phyloP scores from a whole-genome alignment of 1,284 basidiomycete species.

The Cryptococcus floricola region DNA sequence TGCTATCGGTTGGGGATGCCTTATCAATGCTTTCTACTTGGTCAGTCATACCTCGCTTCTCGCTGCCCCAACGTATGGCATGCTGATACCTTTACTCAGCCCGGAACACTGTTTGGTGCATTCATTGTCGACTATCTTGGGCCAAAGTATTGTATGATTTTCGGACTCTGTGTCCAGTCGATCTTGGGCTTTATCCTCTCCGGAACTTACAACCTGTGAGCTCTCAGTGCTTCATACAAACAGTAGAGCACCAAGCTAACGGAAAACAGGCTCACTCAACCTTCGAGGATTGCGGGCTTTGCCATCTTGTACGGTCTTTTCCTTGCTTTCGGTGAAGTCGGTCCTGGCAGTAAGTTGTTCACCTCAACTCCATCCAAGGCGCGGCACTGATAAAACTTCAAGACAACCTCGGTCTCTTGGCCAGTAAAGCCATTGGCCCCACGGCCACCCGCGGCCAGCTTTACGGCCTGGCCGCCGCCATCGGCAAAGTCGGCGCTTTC shows the following conservation, averaged over 20 bases:
- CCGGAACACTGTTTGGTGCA: constrained; percentile 32
- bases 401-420: constrained; percentile 74
- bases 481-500: constrained; percentile 77
- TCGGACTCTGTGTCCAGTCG: constrained; percentile 66
- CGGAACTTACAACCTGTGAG: constrained; percentile 62
- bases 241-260: background rate
- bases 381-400: background rate
- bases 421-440: constrained; percentile 68
- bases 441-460: constrained; percentile 81
- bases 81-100: constrained; percentile 11
- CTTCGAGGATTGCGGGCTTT: constrained; percentile 68
- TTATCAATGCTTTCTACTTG: constrained; percentile 53
- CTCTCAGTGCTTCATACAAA: background rate
- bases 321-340: constrained; percentile 66
- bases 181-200: constrained; percentile 83
- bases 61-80: constrained; percentile 55
- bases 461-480: constrained; percentile 78
- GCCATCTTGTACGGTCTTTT: constrained; percentile 88
- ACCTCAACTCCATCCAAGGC: background rate
- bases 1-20: constrained; percentile 44
- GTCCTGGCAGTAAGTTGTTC: constrained; percentile 23
- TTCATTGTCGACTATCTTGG: constrained; percentile 42
- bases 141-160: constrained; percentile 65
- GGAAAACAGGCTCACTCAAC: constrained; percentile 29
- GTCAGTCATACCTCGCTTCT: constrained; percentile 62